A percentile compares a stretch with the other conserved stretches of the same genome.
Evolutionary conservation across 805 yeast species (phyloP).

Genomic region (Myxozyma mucilagina): DNA sequence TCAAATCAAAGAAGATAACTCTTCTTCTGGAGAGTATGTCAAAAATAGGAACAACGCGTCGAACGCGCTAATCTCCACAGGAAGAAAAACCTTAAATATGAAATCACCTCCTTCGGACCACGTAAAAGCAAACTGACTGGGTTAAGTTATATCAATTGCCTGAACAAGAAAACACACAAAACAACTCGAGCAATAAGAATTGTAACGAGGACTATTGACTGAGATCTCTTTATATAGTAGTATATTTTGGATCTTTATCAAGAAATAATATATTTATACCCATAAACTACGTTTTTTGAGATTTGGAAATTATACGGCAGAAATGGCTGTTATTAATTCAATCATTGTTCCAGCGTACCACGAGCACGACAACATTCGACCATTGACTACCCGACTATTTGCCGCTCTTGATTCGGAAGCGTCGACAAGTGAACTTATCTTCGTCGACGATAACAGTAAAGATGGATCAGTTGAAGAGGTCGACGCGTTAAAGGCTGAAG

Average conservation of each 20-base stretch:
- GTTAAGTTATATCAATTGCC: too few species aligned
- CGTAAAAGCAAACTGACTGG: too few species aligned
- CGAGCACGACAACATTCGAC: conserved; percentile 51
- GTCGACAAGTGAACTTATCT: conserved; percentile 49
- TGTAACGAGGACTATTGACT: not conserved
- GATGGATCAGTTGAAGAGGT: conserved; percentile 58
- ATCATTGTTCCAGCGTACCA: conserved; percentile 55
- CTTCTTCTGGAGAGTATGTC: too few species aligned
- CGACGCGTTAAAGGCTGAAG: conserved; percentile 47
- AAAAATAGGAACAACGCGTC: too few species aligned
- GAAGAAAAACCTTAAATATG: too few species aligned
- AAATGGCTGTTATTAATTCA: conserved; percentile 28
- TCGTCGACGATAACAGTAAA: conserved; percentile 53
- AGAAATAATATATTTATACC: not conserved
- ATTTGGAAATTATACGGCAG: not conserved
- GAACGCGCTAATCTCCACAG: too few species aligned
- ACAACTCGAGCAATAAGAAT: not conserved
- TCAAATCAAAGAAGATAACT: too few species aligned
- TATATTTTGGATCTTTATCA: not conserved
- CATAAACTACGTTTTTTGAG: not conserved
- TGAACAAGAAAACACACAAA: not conserved
- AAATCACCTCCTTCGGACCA: too few species aligned
- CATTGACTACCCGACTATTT: conserved; percentile 51
- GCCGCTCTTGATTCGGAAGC: conserved; percentile 48
- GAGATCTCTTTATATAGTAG: not conserved